Evolutionary conservation across 129 eudicot species (phyloP), one percentile per base, ranked within the genome.

Genomic region (Flaveria trinervia): DNA sequence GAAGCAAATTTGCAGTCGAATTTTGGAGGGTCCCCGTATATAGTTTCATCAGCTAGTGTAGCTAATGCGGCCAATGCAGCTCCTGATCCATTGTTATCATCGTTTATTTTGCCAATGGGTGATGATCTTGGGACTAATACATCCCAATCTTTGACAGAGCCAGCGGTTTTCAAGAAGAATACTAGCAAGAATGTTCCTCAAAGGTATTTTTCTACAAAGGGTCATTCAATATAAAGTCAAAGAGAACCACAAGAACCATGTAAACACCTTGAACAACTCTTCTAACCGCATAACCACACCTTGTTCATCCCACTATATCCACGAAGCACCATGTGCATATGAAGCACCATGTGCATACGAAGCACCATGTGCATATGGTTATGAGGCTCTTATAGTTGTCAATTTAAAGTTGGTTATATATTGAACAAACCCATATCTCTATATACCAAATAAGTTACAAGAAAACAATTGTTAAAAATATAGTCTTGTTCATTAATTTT

Each of bases 41-140:
- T 86, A 64, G 84, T 81, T 76, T 56, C 62, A 56, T 20, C 82
- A 90, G 71, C 83, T 89, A 67, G 9, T 18, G 61, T n/a, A 3
- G 65, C 85, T 50, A 89, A 84, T 87, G 83, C 89, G 1, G 65
- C 85, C 57, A 89, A 84, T 87, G 84, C 88, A 33, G 82, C 96
- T 71, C 89, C 97, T 44, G 97, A 92, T 70, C 96, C 97, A 2
- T 75, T 92, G 81, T 79, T 92, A 76, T 92, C 97, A n/a, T 92
- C 97, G 39, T 92, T 92, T 84, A 92, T 87, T 52, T 85, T 85
- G 88, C 96, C 97, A 9, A 85, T 87, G 84, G 84, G 77, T 78
- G 91, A 92, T 74, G 97, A 92, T 45, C 45, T 82, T 59, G 89
- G 84, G 62, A 82, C 66, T 80, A 66, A 77, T 49, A 85, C 65